Conservation (phyloP, 2,329 filamentous ascomycete species). For the Alternaria rosae region DNA sequence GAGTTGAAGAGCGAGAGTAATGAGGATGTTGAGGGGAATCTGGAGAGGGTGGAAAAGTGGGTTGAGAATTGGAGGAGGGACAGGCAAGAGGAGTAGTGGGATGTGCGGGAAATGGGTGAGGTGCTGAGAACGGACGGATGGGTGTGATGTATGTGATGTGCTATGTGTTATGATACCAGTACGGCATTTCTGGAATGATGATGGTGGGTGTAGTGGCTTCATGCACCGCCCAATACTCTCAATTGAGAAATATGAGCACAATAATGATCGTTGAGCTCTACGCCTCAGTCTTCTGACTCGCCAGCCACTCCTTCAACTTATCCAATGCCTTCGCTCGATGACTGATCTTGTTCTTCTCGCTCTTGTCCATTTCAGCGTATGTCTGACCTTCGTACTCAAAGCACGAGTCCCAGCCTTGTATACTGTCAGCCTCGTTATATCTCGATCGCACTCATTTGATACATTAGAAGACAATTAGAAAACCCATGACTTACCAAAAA, state of each 20-base stretch:
- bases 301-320: constrained; percentile 85
- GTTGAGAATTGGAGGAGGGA: constrained; percentile 81
- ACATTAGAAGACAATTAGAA: no score
- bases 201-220: neutral
- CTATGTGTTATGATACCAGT: constrained; percentile 4
- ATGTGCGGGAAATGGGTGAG: neutral
- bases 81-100: constrained; percentile 51
- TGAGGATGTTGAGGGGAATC: constrained; percentile 87
- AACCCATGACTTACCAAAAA: constrained; percentile 90
- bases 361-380: constrained; percentile 93
- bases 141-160: neutral
- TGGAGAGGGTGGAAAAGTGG: constrained; percentile 85
- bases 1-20: constrained; percentile 85
- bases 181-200: neutral
- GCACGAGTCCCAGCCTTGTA: constrained; percentile 88
- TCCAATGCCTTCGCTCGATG: constrained; percentile 87
- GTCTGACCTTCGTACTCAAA: constrained; percentile 92
- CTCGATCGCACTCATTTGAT: no score
- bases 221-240: neutral
- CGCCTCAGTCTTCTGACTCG: constrained; percentile 48
- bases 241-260: neutral
- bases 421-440: constrained; percentile 4
- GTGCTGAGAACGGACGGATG: neutral
- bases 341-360: constrained; percentile 88
- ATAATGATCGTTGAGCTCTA: constrained; percentile 2